Evolutionary conservation across 306 rosid species (phyloP).

Genomic region (Cicer judaicum): DNA sequence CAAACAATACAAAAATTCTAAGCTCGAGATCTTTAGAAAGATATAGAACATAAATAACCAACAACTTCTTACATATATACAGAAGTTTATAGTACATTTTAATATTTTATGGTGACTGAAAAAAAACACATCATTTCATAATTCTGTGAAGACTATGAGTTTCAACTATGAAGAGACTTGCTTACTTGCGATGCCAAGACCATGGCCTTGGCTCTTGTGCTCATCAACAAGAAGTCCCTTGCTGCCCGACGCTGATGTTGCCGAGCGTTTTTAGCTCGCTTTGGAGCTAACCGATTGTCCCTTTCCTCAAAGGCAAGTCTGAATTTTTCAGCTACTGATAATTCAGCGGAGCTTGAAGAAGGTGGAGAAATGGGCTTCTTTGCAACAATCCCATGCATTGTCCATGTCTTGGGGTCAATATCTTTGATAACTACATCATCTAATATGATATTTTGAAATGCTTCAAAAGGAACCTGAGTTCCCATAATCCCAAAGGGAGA

Average conservation of each 20-base stretch:
- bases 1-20: slow-evolving; percentile 26
- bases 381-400: slow-evolving; percentile 52
- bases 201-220: slow-evolving; percentile 72
- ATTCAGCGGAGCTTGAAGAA: slow-evolving; percentile 52
- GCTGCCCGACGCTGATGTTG: slow-evolving; percentile 85
- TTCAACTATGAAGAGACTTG: slow-evolving; percentile 58
- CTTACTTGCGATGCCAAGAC: slow-evolving; percentile 75
- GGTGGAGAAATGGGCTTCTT: slow-evolving; percentile 45
- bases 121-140: background rate
- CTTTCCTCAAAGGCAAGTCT: slow-evolving; percentile 92
- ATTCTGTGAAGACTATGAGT: slow-evolving; percentile 19
- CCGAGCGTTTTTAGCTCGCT: slow-evolving; percentile 90
- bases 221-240: slow-evolving; percentile 70
- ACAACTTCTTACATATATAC: slow-evolving; percentile 36
- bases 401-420: slow-evolving; percentile 82
- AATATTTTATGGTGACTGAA: slow-evolving; percentile 15
- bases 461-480: slow-evolving; percentile 72
- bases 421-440: slow-evolving; percentile 64
- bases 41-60: slow-evolving; percentile 5
- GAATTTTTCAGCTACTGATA: slow-evolving; percentile 88
- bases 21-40: background rate
- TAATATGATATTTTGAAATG: slow-evolving; percentile 58
- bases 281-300: slow-evolving; percentile 82
- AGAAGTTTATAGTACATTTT: slow-evolving; percentile 30
- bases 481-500: slow-evolving; percentile 71